Percentiles rank a stretch among this genome's conserved stretches.
Conservation (phyloP, 2,329 filamentous ascomycete genomes). For the Neofusicoccum ribis region DNA sequence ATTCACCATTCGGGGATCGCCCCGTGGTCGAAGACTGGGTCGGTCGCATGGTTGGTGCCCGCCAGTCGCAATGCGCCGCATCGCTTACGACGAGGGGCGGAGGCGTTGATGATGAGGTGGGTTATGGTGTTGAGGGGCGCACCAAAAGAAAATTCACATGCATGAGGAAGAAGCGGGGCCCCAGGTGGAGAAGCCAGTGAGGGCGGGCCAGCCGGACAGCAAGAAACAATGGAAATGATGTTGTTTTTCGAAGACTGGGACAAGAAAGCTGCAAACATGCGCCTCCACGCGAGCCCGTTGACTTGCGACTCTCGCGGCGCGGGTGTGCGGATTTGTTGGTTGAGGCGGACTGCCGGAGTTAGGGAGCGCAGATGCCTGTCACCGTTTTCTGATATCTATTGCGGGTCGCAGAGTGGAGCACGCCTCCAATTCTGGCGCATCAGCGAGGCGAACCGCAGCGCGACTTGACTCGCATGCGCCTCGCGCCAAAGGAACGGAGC, state of each 20-base stretch:
- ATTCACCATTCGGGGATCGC: neutral
- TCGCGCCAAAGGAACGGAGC: conserved; percentile 3
- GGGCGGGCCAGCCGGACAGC: neutral
- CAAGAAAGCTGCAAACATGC: too few species aligned
- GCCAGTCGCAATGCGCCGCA: neutral
- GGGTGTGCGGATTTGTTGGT: neutral
- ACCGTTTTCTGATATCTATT: neutral
- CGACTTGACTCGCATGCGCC: neutral
- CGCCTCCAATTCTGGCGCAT: neutral
- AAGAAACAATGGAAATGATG: neutral
- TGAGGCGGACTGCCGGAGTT: neutral
- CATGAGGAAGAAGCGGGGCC: neutral
- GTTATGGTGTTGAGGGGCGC: conserved; percentile 7
- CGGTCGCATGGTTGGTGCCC: neutral
- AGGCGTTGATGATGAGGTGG: neutral
- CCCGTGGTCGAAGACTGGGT: neutral
- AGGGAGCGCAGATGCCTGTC: neutral
- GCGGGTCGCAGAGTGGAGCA: conserved; percentile 1
- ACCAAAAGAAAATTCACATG: neutral
- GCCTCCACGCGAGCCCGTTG: too few species aligned
- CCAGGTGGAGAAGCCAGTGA: neutral
- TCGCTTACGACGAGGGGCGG: neutral
- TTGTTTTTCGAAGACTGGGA: too few species aligned
- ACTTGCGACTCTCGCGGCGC: neutral
- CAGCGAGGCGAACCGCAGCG: neutral